Base-by-base conservation (phyloP, 371 early-diverging fungal genomes). In the Mucor irregularis region DNA sequence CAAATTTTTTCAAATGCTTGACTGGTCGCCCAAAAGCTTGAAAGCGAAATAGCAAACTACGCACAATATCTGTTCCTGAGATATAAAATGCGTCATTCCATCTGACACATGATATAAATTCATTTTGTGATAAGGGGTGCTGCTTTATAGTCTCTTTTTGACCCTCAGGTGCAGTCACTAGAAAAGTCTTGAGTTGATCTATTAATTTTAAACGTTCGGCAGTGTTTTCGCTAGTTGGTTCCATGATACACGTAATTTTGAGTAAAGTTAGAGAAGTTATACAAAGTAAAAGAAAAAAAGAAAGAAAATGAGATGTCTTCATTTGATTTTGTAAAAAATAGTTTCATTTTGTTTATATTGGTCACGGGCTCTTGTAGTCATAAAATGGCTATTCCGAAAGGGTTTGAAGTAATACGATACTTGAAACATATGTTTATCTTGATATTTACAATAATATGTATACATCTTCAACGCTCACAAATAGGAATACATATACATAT, bases 31-130 rank as follows among this genome's bases (percentile, higher is more conserved):
- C 80, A 68, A 85, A 77, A 24, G 82, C 80, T 37, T 84, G 76
- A 62, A 92, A 90, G 17, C 92, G 77, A 73, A 84, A 90, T 3
- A 83, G 70, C 0, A 94, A 76, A 28, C 85, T 78, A 21, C 90
- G 86, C 2, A 94, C 90, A 57, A 94, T 92, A 58, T 94, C 94
- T 14, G 94, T 93, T 5, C 94, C 94, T 4, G 92, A 80, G 44
- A 90, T 87, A 61, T 82, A 87, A 39, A 74, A 67, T 59, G 71
- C 66, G 38, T 62, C 49, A 49, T 81, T 80, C 84, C 85, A 85
- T 16, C 73, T 68, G 4, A 87, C 79, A 73, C 97, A 97, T 2
- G 94, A 87, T 57, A 97, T 81, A 46, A 63, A 67, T 62, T 96
- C 96, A 29, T 92, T 94, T 48, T 85, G 84, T 1, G 89, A 85